Evolutionary conservation across 495 filamentous ascomycete genomes (phyloP).

Genomic region (Tuber calosporum): DNA sequence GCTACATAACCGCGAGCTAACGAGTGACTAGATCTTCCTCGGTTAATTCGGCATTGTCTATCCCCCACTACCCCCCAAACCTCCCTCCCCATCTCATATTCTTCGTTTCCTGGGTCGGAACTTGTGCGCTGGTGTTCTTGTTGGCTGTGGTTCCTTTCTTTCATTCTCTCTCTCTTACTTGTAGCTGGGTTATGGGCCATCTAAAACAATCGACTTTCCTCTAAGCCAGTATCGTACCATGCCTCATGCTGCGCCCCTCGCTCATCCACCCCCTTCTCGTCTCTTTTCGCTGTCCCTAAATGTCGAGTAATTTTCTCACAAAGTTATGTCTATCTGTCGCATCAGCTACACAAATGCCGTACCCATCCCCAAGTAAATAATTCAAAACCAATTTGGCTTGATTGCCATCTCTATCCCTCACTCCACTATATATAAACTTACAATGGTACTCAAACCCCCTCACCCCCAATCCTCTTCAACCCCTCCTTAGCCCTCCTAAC

Average conservation of each 20-base stretch:
- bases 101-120: background rate
- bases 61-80: background rate
- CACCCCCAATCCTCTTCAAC: conserved; percentile 47
- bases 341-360: background rate
- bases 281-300: background rate
- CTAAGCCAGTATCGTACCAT: background rate
- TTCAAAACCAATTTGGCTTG: background rate
- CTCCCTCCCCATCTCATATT: background rate
- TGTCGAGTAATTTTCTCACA: background rate
- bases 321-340: background rate
- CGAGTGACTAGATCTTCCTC: conserved; percentile 25
- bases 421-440: background rate
- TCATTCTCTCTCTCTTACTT: background rate
- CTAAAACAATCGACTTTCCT: background rate
- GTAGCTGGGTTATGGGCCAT: background rate
- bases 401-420: background rate
- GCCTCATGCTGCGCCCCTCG: background rate
- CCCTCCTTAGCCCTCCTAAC: conserved; percentile 54
- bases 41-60: conserved; percentile 9
- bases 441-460: background rate
- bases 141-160: background rate
- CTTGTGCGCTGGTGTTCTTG: background rate
- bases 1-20: conserved; percentile 11
- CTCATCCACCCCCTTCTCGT: background rate
- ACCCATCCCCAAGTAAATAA: background rate